phyloP scores from a whole-genome alignment of 805 yeast species.

The Ogataea nonfermentans region DNA sequence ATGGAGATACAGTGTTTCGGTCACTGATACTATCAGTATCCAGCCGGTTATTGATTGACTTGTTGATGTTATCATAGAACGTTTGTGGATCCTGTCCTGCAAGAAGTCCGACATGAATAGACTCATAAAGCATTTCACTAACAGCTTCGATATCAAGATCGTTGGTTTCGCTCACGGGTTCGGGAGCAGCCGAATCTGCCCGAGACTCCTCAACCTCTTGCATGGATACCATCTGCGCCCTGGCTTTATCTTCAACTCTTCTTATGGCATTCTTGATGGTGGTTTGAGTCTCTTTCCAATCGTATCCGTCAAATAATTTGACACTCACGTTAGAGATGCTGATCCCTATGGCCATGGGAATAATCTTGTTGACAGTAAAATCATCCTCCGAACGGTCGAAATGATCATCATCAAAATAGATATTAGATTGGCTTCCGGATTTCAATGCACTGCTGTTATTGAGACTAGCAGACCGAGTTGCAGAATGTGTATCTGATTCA shows the following conservation, averaged over 20 bases:
- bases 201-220: neutral
- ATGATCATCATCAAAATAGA: conserved; percentile 25
- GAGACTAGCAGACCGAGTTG: conserved; percentile 6
- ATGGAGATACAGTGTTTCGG: conserved; percentile 9
- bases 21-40: conserved; percentile 13
- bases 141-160: conserved; percentile 34
- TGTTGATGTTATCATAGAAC: conserved; percentile 54
- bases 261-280: conserved; percentile 65
- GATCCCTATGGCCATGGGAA: conserved; percentile 33
- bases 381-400: conserved; percentile 12
- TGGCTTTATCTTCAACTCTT: conserved; percentile 52
- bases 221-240: conserved; percentile 4
- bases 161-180: conserved; percentile 13
- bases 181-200: conserved; percentile 10
- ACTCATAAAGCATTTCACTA: conserved; percentile 70
- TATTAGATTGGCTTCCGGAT: conserved; percentile 10
- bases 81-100: conserved; percentile 43
- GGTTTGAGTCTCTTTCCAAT: conserved; percentile 77
- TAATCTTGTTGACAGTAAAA: conserved; percentile 7
- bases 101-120: conserved; percentile 69
- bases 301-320: conserved; percentile 83
- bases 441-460: conserved; percentile 6
- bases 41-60: conserved; percentile 23
- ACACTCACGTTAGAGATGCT: conserved; percentile 41
- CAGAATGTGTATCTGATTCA: conserved; percentile 17